Conservation (phyloP, 73 alveolate species). For the Blepharisma japonicum region DNA sequence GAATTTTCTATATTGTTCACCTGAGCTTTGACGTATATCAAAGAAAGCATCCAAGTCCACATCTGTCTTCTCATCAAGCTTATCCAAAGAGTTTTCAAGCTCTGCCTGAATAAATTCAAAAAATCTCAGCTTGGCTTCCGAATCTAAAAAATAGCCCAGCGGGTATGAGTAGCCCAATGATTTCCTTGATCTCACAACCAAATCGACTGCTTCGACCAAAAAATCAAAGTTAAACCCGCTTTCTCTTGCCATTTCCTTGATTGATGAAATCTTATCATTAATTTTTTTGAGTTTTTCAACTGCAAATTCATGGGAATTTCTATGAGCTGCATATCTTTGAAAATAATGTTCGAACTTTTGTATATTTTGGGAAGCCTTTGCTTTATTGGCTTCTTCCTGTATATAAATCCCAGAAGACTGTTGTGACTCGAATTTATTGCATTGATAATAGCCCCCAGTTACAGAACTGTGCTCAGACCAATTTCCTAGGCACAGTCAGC, state of each 20-base stretch:
- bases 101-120: constrained; percentile 57
- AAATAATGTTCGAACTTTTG: constrained; percentile 55
- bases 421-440: constrained; percentile 50
- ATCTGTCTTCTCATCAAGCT: constrained; percentile 38
- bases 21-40: constrained; percentile 37
- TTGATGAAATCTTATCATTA: not conserved
- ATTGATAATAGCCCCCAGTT: constrained; percentile 70
- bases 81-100: constrained; percentile 44
- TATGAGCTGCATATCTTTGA: constrained; percentile 53
- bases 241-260: no score
- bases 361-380: constrained; percentile 38
- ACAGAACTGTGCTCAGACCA: constrained; percentile 52
- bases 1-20: constrained; percentile 37
- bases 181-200: constrained; percentile 47
- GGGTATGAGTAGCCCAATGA: constrained; percentile 52
- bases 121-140: constrained; percentile 44
- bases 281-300: not conserved
- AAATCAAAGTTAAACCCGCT: constrained; percentile 34
- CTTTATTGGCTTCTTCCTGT: constrained; percentile 32
- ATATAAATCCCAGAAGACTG: constrained; percentile 38
- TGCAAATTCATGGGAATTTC: constrained; percentile 29
- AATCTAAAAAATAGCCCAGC: constrained; percentile 43
- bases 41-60: constrained; percentile 39
- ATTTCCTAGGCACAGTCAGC: constrained; percentile 72
- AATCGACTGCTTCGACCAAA: constrained; percentile 46